phyloP scores from a whole-genome alignment of 306 rosid genomes.

The Vicia villosa region DNA sequence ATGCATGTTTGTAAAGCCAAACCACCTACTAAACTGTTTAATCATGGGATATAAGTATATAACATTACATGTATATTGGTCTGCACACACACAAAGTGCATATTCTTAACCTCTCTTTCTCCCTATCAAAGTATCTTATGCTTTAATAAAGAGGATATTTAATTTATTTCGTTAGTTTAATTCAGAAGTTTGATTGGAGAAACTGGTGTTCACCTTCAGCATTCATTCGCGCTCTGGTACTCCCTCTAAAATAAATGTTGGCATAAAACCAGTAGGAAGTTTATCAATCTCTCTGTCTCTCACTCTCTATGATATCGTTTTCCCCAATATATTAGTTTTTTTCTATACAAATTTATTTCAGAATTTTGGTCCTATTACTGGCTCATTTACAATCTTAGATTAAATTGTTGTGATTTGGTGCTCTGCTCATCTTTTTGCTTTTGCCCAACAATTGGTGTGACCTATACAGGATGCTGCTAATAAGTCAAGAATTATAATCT shows the following conservation, averaged over 20 bases:
- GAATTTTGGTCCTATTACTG: background rate
- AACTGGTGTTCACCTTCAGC: conserved; percentile 3
- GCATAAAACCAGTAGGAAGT: conserved; percentile 11
- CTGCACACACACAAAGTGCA: background rate
- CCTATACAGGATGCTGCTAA: conserved; percentile 5
- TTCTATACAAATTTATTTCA: conserved; percentile 7
- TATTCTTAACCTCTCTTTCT: conserved; percentile 12
- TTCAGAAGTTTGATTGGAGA: conserved; percentile 1
- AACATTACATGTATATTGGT: background rate
- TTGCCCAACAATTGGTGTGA: conserved; percentile 16
- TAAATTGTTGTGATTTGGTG: conserved; percentile 6
- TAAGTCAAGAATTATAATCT: background rate
- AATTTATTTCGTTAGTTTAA: background rate
- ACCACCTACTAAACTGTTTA: background rate
- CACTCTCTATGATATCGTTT: background rate
- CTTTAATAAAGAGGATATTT: conserved; percentile 2
- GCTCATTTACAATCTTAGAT: background rate
- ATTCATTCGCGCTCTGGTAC: conserved; percentile 16
- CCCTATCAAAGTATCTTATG: conserved; percentile 1
- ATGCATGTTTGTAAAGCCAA: conserved; percentile 9
- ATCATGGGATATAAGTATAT: conserved; percentile 2
- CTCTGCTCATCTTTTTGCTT: conserved; percentile 15
- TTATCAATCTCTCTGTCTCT: background rate
- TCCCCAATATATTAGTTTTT: background rate
- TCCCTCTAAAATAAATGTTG: conserved; percentile 6